Evolutionary conservation across 2,329 filamentous ascomycete genomes (phyloP).

Genomic region (Fusarium foetens): DNA sequence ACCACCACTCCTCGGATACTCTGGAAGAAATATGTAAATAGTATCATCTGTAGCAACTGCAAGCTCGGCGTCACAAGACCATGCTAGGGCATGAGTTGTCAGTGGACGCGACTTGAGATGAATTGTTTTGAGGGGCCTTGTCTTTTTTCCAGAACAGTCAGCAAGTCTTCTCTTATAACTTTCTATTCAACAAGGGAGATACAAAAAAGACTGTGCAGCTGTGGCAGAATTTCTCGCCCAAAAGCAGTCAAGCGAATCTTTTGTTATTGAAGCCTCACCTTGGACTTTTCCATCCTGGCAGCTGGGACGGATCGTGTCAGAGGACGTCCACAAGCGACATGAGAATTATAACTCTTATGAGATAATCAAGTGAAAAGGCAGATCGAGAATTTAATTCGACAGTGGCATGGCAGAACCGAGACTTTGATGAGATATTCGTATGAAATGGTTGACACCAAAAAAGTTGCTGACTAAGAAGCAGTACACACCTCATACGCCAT

Average conservation of each 20-base stretch:
- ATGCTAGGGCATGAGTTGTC: slow-evolving; percentile 56
- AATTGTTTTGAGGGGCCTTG: slow-evolving; percentile 60
- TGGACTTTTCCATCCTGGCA: slow-evolving; percentile 42
- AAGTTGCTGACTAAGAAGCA: slow-evolving; percentile 38
- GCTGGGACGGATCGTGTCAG: background rate
- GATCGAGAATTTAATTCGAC: background rate
- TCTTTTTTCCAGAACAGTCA: slow-evolving; percentile 40
- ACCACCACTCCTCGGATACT: slow-evolving; percentile 48
- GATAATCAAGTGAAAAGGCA: background rate
- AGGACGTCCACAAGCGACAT: background rate
- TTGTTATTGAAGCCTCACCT: slow-evolving; percentile 31
- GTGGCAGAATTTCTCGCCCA: background rate
- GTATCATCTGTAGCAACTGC: slow-evolving; percentile 67
- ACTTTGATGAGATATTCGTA: background rate
- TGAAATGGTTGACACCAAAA: slow-evolving; percentile 35
- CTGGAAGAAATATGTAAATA: slow-evolving; percentile 62
- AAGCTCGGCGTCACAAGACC: slow-evolving; percentile 68
- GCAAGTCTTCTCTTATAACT: background rate
- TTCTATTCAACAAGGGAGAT: background rate
- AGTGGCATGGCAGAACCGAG: background rate
- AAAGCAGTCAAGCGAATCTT: background rate
- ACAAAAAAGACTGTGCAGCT: background rate
- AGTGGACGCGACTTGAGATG: slow-evolving; percentile 56
- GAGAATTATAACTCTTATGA: background rate
- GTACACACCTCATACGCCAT: background rate